Base-by-base conservation (phyloP, 1,284 basidiomycete species). In the Microbotryum violaceum region DNA sequence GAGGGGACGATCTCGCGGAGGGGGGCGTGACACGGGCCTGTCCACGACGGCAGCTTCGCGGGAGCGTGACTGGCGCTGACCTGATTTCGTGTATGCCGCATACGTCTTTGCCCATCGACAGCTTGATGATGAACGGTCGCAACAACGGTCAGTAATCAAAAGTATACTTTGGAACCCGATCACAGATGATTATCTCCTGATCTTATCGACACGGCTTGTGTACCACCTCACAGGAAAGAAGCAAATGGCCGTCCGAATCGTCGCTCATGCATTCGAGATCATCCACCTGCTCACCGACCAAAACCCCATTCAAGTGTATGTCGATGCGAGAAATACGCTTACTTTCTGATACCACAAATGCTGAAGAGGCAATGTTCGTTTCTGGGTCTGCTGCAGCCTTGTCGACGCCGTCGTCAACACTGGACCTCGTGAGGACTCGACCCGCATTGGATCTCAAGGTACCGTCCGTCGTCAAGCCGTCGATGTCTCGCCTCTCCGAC, bases 321-420 rank as follows among this genome's bases (percentile, higher is more conserved):
- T 51, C 56, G 67, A 31, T 31, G 7, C 29, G 31, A 31, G 31
- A 55, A 42, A 12, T 18, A 42, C 12, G 49, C 57, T 3, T 6
- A 21, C 42, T 16, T 1, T 3, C 9, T 42, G 23, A 8, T 12
- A 8, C 44, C 49, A 21, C 23, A 20, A 52, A n/a, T 21, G n/a
- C 31, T 48, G 18, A 49, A 57, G 44, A 7, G n/a, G 46, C 37
- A 6, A 49, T 44, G 14, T n/a, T 49, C 23, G 31, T 42, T 18
- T 12, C 16, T 42, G 25, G 12, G 29, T 20, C n/a, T 25, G 48
- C n/a, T 56, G 87, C 85, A 83, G 88, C 73, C 84, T 93, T 72
- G 96, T 98, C 74, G 94, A 98, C 78, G 94, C 94, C 72, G 93
- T 99, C 75, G 91, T 98, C 79, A 98, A 98, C 88, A 97, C 94